A percentile compares a stretch with the other conserved stretches of the same genome.
These are phyloP conservation scores for Cladosporium sp. DNA, from an alignment of 2,329 filamentous ascomycete species.

Conservation along the genomic window DNA sequence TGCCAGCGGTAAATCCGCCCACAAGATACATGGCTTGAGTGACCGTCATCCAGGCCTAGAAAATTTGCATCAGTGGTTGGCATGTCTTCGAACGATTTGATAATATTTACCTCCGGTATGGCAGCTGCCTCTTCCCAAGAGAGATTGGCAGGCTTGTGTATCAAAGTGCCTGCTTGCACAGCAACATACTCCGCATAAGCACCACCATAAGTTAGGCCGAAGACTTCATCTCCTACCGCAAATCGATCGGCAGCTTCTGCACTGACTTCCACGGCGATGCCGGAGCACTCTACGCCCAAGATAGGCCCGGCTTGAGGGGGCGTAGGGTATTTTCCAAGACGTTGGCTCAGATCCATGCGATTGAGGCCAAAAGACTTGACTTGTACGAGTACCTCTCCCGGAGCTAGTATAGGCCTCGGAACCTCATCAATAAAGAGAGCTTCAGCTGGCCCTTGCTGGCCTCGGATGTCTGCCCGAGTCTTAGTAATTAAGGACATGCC, in stretches of 20 bases:
- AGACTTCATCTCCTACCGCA: background rate
- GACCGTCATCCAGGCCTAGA: background rate
- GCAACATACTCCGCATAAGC: background rate
- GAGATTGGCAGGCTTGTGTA: background rate
- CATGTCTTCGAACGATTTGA: background rate
- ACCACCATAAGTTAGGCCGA: background rate
- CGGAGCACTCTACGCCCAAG: background rate
- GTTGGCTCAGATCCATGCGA: background rate
- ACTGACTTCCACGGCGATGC: background rate
- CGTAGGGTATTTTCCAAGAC: background rate
- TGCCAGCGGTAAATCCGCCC: background rate
- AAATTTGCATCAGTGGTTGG: background rate
- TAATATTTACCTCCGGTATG: background rate
- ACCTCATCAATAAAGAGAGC: background rate
- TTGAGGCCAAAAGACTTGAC: background rate
- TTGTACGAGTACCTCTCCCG: background rate
- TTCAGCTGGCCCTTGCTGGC: background rate
- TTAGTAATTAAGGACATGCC: background rate
- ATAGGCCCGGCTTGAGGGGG: background rate
- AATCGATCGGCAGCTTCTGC: background rate
- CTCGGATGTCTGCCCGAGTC: background rate
- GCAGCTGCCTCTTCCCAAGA: background rate
- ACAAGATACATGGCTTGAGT: background rate
- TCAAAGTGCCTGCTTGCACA: background rate
- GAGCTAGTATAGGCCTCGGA: background rate